Conservation (phyloP, 495 filamentous ascomycete species). For the Opeltia flavorubescens region DNA sequence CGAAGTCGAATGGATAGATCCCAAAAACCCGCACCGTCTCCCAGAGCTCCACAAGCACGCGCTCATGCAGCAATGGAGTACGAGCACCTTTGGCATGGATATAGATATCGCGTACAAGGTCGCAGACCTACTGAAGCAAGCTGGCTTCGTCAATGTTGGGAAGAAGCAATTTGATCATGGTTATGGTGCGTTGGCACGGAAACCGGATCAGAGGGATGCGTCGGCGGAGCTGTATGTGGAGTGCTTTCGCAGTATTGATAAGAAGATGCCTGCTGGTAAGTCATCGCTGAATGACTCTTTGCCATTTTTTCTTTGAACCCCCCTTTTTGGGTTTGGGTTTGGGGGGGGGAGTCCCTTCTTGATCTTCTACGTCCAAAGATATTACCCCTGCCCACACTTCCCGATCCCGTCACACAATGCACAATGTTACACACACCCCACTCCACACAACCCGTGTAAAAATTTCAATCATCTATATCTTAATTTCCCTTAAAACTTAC, state of each 20-base stretch:
- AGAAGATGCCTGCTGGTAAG: conserved; percentile 7
- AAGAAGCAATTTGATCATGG: conserved; percentile 14
- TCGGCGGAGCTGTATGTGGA: conserved; percentile 12
- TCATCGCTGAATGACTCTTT: too few relatives aligned
- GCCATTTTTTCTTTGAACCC: too few relatives aligned
- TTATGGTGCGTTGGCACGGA: conserved; percentile 10
- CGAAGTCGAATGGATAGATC: conserved; percentile 8
- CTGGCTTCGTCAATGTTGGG: conserved; percentile 9
- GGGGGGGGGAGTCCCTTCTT: too few relatives aligned
- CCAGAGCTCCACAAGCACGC: conserved; percentile 7
- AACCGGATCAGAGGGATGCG: conserved; percentile 1
- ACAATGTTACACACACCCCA: too few relatives aligned
- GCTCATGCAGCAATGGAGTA: conserved; percentile 7
- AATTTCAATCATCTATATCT: too few relatives aligned
- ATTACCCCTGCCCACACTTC: too few relatives aligned
- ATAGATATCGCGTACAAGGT: conserved; percentile 13
- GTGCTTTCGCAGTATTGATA: conserved; percentile 9
- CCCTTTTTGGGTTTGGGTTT: too few relatives aligned
- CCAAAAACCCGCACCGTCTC: not conserved
- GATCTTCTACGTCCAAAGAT: too few relatives aligned
- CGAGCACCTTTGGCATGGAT: conserved; percentile 12
- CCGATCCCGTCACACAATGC: too few relatives aligned
- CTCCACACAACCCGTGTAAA: too few relatives aligned
- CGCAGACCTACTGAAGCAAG: conserved; percentile 10
- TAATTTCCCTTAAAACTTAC: too few relatives aligned